Conservation (phyloP, 2,329 filamentous ascomycete genomes). For the Botrytis sinoallii region DNA sequence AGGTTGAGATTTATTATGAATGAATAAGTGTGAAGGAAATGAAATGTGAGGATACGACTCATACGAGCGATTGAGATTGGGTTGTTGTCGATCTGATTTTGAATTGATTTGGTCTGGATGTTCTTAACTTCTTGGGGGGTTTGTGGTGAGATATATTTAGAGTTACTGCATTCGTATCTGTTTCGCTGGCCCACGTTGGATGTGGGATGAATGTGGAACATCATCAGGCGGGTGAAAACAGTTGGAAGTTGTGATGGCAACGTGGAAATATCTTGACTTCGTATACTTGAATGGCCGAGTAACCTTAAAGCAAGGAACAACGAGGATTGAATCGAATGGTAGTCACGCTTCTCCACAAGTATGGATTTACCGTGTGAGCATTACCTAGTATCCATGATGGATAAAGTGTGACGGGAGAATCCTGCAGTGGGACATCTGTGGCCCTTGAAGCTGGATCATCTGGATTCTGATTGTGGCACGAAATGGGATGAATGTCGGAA, state of each 20-base stretch:
- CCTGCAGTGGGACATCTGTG: background rate
- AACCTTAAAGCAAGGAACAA: background rate
- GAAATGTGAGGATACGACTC: background rate
- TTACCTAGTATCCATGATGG: background rate
- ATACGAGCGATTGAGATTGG: slow-evolving; percentile 6
- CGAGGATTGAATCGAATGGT: background rate
- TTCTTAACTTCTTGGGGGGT: background rate
- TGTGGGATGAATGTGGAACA: slow-evolving; percentile 1
- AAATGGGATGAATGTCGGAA: background rate
- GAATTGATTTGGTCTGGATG: background rate
- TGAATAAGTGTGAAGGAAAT: background rate
- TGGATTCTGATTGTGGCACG: background rate
- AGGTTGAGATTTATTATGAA: background rate
- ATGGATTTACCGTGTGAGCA: background rate
- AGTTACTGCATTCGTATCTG: background rate
- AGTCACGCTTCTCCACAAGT: background rate
- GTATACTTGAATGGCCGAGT: background rate
- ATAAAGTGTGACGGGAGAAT: background rate
- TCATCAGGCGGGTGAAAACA: background rate
- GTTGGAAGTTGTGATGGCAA: slow-evolving; percentile 7
- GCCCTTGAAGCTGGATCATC: background rate
- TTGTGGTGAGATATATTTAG: background rate
- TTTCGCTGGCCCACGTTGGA: background rate
- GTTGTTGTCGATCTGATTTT: slow-evolving; percentile 2
- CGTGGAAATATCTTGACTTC: slow-evolving; percentile 4